Conservation (phyloP, 1,284 basidiomycete species). For the Anthracocystis setariae region DNA sequence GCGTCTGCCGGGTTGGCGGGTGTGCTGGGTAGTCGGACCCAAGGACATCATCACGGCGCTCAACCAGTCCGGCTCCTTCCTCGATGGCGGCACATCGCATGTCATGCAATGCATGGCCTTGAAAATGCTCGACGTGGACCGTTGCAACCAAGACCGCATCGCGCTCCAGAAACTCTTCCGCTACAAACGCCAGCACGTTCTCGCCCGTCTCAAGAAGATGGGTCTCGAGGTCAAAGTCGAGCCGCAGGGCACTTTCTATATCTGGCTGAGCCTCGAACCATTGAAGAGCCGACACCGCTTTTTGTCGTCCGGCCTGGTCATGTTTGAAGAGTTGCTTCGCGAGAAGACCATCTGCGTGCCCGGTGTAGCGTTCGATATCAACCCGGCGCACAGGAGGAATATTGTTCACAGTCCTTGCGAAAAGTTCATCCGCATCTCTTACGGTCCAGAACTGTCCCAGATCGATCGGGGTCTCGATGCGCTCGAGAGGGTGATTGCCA, state of each 20-base stretch:
- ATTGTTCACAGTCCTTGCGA: conserved; percentile 81
- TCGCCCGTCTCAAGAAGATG: conserved; percentile 80
- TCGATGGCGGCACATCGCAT: conserved; percentile 56
- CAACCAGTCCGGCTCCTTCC: conserved; percentile 52
- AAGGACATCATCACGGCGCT: conserved; percentile 58
- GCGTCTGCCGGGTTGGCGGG: conserved; percentile 62
- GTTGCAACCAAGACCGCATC: conserved; percentile 77
- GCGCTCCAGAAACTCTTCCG: conserved; percentile 78
- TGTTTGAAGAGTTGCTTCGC: conserved; percentile 93
- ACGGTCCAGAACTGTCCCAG: conserved; percentile 84
- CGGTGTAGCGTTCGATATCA: conserved; percentile 76
- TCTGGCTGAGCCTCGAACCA: conserved; percentile 87
- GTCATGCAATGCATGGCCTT: conserved; percentile 59
- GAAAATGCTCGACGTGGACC: conserved; percentile 68
- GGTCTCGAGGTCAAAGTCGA: conserved; percentile 48
- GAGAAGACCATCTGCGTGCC: conserved; percentile 89
- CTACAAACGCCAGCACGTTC: conserved; percentile 86
- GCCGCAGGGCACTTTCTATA: conserved; percentile 74
- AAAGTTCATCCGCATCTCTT: conserved; percentile 70
- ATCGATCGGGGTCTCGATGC: conserved; percentile 85
- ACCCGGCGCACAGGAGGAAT: conserved; percentile 74
- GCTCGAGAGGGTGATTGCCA: conserved; percentile 80
- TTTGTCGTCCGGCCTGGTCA: conserved; percentile 88
- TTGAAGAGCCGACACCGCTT: conserved; percentile 79
- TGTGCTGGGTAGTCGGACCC: conserved; percentile 88